Evolutionary conservation across 805 yeast genomes (phyloP).

Genomic region (Yamadazyma insecticola): DNA sequence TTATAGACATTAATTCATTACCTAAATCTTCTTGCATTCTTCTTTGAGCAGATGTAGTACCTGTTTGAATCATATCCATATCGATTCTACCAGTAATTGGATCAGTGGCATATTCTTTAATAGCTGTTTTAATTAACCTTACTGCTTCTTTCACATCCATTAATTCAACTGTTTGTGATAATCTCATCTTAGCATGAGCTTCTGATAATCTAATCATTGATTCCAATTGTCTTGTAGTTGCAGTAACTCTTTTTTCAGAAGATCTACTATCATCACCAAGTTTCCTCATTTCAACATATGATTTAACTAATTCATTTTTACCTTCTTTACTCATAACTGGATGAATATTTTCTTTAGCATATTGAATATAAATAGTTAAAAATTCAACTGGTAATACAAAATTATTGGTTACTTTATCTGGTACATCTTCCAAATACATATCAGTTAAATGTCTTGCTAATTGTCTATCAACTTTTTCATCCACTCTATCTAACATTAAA

Average conservation of each 20-base stretch:
- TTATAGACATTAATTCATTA: conserved; percentile 51
- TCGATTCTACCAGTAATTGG: conserved; percentile 96
- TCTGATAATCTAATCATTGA: conserved; percentile 92
- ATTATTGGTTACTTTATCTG: conserved; percentile 61
- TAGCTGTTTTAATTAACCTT: conserved; percentile 85
- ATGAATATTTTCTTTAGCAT: conserved; percentile 79
- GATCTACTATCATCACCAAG: conserved; percentile 87
- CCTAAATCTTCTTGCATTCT: conserved; percentile 68
- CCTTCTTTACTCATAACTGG: conserved; percentile 83
- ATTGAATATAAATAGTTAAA: conserved; percentile 83
- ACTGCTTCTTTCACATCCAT: conserved; percentile 92
- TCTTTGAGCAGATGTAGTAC: conserved; percentile 85
- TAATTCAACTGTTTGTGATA: conserved; percentile 64
- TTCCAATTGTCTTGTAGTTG: conserved; percentile 95
- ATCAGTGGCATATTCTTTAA: conserved; percentile 97
- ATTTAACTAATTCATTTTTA: conserved; percentile 75
- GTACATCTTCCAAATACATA: conserved; percentile 85
- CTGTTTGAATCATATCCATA: conserved; percentile 96
- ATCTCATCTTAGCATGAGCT: conserved; percentile 96
- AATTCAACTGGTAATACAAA: conserved; percentile 84
- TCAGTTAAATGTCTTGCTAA: conserved; percentile 87
- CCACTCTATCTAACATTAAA: conserved; percentile 86
- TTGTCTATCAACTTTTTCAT: conserved; percentile 76
- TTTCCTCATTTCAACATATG: conserved; percentile 91
- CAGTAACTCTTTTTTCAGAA: conserved; percentile 88